Evolutionary conservation across 2,329 filamentous ascomycete species (phyloP), one percentile per base, ranked within the genome.

Genomic region (Cryphonectria japonica): DNA sequence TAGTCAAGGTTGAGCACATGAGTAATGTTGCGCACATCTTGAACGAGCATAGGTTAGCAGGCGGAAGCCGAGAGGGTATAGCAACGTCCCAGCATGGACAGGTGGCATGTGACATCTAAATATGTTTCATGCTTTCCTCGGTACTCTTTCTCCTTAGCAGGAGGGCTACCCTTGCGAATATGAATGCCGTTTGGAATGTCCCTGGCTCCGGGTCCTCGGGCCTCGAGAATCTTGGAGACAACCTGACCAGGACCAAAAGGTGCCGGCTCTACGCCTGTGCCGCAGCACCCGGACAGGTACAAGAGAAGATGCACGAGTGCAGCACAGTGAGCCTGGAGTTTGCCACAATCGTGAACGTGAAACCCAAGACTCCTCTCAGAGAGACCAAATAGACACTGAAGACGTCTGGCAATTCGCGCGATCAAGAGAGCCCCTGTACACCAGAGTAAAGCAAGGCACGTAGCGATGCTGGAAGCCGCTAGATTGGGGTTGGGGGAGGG

Each of bases 1-100:
- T 98, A 98, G 83, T 98, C 96, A 93, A 98, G 98, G 91, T 98
- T 98, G 86, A 99, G 89, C 85, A 99, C 96, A 87, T 99, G 96
- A 85, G 96, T 98, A 87, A 99, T 99, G 89, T 99, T 97, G 86
- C 95, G 95, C 87, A 99, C 96, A 92, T 99, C 96, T 98, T 98
- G 81, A 80, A 86, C 82, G 85, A 82, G 60, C 60, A 88, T 83
- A 89, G 88, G 93, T 97, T 97, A 97, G 94, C 86, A 88, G 86
- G 84, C 85, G 85, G 86, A 82, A 83, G 79, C 81, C 81, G 78
- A 79, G 78, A 79, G 77, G 79, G 82, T 83, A 85, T 87, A 87
- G 87, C 87, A 90, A 88, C 83, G 82, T 85, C 88, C 87, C 88
- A 89, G 87, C 86, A 83, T 78, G 81, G 82, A 82, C 83, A 79